A percentile compares a stretch with the other conserved stretches of the same genome.
phyloP scores from a whole-genome alignment of 768 basidiomycete genomes.

The Heimioporus sp. region DNA sequence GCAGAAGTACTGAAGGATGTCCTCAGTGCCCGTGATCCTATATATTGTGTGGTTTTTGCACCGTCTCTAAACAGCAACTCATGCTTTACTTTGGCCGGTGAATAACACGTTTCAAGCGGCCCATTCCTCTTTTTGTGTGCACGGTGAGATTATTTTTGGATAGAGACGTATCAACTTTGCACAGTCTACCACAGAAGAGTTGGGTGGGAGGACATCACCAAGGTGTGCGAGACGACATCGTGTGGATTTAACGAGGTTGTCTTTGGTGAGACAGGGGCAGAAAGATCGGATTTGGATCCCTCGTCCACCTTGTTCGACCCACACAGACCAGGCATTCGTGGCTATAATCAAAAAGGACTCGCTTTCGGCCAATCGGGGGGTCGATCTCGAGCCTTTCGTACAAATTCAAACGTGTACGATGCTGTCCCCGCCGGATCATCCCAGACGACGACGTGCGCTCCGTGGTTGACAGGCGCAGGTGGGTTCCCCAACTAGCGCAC shows the following conservation, averaged over 20 bases:
- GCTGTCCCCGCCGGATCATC: no score
- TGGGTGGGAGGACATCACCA: conserved; percentile 27
- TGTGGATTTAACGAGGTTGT: conserved; percentile 30
- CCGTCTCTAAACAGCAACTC: background rate
- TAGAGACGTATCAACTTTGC: background rate
- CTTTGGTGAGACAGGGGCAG: background rate
- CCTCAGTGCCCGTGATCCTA: background rate
- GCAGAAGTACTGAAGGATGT: background rate
- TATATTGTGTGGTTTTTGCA: background rate
- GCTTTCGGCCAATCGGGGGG: background rate
- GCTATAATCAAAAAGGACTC: background rate
- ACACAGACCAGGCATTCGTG: background rate
- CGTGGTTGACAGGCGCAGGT: no score
- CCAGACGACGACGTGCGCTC: no score
- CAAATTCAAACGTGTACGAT: no score
- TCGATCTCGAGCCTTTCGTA: background rate
- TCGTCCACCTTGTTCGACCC: background rate
- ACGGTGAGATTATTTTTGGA: background rate
- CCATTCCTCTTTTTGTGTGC: background rate
- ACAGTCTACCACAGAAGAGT: background rate
- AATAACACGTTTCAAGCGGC: background rate
- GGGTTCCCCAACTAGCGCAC: no score
- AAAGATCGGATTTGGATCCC: background rate
- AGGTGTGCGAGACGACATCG: conserved; percentile 39
- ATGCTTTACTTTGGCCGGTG: background rate